These are phyloP conservation scores for Vigna angularis DNA, from an alignment of 306 rosid species.

Conservation along the genomic window DNA sequence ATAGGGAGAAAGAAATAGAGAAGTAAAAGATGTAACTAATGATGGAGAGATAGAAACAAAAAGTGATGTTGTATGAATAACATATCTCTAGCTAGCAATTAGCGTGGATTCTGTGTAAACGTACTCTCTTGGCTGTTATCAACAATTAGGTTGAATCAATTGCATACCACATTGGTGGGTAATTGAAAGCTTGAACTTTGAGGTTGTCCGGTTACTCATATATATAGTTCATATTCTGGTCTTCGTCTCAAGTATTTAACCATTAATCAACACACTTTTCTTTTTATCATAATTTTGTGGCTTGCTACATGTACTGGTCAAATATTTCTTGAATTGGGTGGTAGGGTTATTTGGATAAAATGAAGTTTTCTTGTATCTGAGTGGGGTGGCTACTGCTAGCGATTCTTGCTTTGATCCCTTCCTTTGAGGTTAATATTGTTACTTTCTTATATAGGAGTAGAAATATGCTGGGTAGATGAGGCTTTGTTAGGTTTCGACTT, in stretches of 20 bases:
- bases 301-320: background rate
- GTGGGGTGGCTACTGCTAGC: background rate
- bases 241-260: background rate
- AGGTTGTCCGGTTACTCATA: background rate
- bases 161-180: background rate
- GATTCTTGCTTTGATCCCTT: background rate
- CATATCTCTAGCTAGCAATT: background rate
- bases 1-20: background rate
- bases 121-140: conserved; percentile 1
- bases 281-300: background rate
- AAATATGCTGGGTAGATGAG: too few relatives aligned
- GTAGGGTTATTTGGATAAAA: background rate
- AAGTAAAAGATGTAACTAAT: background rate
- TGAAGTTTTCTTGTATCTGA: background rate
- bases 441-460: background rate
- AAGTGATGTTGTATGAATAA: background rate
- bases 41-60: background rate
- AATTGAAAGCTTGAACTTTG: conserved; percentile 15
- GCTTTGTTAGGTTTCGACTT: too few relatives aligned
- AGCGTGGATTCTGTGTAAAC: background rate
- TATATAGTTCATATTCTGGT: background rate
- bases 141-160: background rate
- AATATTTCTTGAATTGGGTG: background rate
- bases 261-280: background rate
- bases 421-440: background rate